Evolutionary conservation across 2,329 filamentous ascomycete species (phyloP).

Genomic region (Aspergillus sp.): DNA sequence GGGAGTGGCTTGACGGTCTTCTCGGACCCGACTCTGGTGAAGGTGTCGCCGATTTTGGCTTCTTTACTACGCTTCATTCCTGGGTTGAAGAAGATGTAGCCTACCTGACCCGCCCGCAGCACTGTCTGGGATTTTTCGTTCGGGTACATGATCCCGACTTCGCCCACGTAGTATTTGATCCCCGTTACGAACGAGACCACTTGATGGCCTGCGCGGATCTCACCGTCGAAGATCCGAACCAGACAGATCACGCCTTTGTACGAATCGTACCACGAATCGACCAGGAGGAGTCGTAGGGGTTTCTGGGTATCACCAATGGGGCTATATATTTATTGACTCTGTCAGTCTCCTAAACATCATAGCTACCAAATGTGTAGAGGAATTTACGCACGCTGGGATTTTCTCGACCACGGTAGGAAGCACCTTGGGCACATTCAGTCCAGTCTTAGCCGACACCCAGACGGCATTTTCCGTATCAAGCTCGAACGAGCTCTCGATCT

Average conservation of each 20-base stretch:
- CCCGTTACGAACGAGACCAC: slow-evolving; percentile 83
- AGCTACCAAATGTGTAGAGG: not conserved
- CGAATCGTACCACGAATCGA: slow-evolving; percentile 97
- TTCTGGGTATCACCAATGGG: slow-evolving; percentile 65
- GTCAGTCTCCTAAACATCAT: slow-evolving; percentile 12
- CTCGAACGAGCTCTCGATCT: slow-evolving; percentile 82
- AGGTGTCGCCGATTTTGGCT: slow-evolving; percentile 92
- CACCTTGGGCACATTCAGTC: slow-evolving; percentile 73
- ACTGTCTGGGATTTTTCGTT: slow-evolving; percentile 70
- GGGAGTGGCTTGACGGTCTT: slow-evolving; percentile 69
- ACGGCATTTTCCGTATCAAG: slow-evolving; percentile 67
- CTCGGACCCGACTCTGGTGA: slow-evolving; percentile 72
- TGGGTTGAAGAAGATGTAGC: slow-evolving; percentile 94
- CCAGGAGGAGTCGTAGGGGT: slow-evolving; percentile 74
- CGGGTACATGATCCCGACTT: slow-evolving; percentile 95
- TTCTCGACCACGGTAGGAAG: slow-evolving; percentile 77
- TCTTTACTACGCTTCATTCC: slow-evolving; percentile 97
- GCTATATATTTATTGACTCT: slow-evolving; percentile 15
- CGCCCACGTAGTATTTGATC: slow-evolving; percentile 83
- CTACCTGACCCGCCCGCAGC: slow-evolving; percentile 85
- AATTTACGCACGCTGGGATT: slow-evolving; percentile 56
- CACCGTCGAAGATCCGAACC: slow-evolving; percentile 84
- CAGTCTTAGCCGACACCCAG: slow-evolving; percentile 87
- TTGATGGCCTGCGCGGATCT: slow-evolving; percentile 71
- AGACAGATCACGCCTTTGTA: slow-evolving; percentile 90